These are phyloP conservation scores for Backusella westeae DNA, from an alignment of 192 early-diverging fungal species.

Conservation along the genomic window DNA sequence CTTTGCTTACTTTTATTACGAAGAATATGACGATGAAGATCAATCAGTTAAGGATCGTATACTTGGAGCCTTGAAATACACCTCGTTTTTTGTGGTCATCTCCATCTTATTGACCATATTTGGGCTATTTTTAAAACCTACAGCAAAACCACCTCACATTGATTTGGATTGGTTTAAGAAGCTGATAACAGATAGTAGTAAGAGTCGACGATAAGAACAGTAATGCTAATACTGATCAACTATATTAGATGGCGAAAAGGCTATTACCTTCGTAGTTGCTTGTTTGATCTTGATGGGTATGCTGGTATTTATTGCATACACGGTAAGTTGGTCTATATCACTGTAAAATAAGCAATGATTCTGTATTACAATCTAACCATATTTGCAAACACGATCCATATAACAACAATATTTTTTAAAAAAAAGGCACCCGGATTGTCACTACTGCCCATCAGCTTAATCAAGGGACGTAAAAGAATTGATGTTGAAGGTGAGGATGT, in stretches of 20 bases:
- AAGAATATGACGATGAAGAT: conserved; percentile 49
- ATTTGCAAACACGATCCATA: neutral
- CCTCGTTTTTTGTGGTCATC: conserved; percentile 52
- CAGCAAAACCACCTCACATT: conserved; percentile 21
- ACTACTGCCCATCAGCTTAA: conserved; percentile 27
- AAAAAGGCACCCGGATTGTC: conserved; percentile 34
- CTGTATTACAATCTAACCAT: neutral
- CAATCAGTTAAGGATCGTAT: conserved; percentile 36
- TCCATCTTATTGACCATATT: conserved; percentile 43
- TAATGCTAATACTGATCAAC: neutral
- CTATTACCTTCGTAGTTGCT: conserved; percentile 48
- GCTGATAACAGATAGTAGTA: conserved; percentile 45
- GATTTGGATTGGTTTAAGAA: conserved; percentile 55
- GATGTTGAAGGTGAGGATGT: conserved; percentile 28
- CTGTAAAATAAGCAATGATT: neutral
- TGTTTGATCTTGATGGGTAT: conserved; percentile 49
- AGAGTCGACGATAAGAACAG: neutral
- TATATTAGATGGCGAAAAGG: conserved; percentile 36
- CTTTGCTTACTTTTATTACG: conserved; percentile 62
- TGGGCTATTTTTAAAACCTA: conserved; percentile 48
- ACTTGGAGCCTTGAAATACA: conserved; percentile 50
- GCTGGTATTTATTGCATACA: conserved; percentile 53
- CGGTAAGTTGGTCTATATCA: conserved; percentile 33
- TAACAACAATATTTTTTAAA: neutral
- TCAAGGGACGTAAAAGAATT: conserved; percentile 28